A percentile compares a stretch with the other conserved stretches of the same genome.
phyloP scores from a whole-genome alignment of 306 rosid species.

The Pterocarpus macrocarpus region DNA sequence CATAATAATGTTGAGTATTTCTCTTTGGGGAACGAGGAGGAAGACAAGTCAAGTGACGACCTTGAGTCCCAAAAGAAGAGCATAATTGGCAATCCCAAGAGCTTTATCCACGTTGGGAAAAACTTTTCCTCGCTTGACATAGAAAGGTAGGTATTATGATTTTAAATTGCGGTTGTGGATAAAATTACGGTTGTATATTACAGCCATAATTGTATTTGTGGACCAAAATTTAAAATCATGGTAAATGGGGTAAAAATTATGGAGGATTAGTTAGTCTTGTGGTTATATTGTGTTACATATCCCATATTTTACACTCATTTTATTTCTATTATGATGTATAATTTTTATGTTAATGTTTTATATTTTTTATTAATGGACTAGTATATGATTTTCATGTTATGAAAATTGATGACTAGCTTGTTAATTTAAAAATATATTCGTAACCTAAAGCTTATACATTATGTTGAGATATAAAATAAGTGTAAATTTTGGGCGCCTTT shows the following conservation, averaged over 20 bases:
- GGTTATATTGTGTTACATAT: neutral
- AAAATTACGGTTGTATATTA: no score
- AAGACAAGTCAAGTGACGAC: constrained; percentile 50
- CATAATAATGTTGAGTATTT: constrained; percentile 48
- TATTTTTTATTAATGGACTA: neutral
- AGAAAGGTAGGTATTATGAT: constrained; percentile 57
- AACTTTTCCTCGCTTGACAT: constrained; percentile 52
- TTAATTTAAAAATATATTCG: neutral
- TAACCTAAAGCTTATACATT: neutral
- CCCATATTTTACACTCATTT: neutral
- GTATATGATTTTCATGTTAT: neutral
- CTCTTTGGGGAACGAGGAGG: constrained; percentile 50
- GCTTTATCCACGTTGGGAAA: constrained; percentile 62
- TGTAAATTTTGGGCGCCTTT: neutral
- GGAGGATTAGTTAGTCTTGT: neutral
- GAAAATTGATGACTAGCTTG: neutral
- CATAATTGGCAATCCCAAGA: constrained; percentile 41
- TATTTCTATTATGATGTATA: neutral
- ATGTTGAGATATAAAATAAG: neutral
- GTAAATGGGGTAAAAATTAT: neutral
- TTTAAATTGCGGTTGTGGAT: neutral
- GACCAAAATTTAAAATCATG: neutral
- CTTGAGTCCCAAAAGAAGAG: constrained; percentile 65
- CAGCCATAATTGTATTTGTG: no score
- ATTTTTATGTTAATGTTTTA: neutral